Evolutionary conservation across 345 rosid species (phyloP).

Genomic region (Ceriops decandra): DNA sequence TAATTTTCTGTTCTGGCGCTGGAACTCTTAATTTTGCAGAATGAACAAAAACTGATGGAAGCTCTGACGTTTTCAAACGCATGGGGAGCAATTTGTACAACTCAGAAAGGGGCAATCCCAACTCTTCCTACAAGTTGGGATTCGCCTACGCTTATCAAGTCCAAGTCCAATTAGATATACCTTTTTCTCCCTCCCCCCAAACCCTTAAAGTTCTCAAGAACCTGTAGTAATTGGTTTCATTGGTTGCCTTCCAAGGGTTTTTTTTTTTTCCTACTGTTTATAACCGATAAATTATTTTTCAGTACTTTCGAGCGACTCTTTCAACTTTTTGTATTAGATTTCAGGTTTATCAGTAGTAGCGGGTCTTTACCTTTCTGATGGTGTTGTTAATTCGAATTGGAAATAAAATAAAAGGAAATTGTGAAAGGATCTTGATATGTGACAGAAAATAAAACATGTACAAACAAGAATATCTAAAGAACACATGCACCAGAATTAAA

Average conservation of each 20-base stretch:
- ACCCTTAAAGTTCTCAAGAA: neutral
- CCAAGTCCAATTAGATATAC: constrained; percentile 12
- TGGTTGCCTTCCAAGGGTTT: neutral
- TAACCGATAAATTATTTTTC: too few species aligned
- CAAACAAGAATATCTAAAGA: too few species aligned
- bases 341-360: neutral
- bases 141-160: constrained; percentile 44
- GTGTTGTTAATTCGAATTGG: too few species aligned
- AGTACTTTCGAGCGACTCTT: too few species aligned
- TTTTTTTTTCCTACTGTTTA: too few species aligned
- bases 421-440: too few species aligned
- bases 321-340: too few species aligned
- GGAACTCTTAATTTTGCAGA: constrained; percentile 15
- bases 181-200: neutral
- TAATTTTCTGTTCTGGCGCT: too few species aligned
- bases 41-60: constrained; percentile 49
- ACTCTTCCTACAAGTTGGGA: constrained; percentile 47
- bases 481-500: too few species aligned
- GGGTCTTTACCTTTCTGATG: too few species aligned
- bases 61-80: constrained; percentile 50
- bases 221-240: neutral
- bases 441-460: too few species aligned
- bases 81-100: constrained; percentile 62
- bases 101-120: constrained; percentile 68
- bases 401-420: too few species aligned